These are phyloP conservation scores for Serendipita sp. DNA, from an alignment of 768 basidiomycete species.

Conservation along the genomic window DNA sequence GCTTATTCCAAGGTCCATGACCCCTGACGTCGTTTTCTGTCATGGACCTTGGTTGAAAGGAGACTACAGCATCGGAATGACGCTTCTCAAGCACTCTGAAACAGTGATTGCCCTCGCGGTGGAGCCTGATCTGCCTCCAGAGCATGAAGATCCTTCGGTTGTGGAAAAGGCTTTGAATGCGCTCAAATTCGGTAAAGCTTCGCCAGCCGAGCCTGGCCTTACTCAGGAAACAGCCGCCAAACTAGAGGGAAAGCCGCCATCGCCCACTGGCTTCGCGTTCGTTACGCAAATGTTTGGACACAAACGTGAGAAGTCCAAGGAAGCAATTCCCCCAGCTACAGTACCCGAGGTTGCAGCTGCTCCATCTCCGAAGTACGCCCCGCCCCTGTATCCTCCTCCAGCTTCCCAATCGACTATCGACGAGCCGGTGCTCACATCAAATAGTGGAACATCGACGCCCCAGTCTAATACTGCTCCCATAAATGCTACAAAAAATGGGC, in stretches of 20 bases:
- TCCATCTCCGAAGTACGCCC: background rate
- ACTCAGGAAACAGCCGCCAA: background rate
- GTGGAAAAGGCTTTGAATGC: constrained; percentile 14
- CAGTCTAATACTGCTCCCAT: background rate
- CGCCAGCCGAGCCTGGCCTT: constrained; percentile 4
- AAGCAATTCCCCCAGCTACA: background rate
- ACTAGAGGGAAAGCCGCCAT: constrained; percentile 3
- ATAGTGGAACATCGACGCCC: too few species aligned
- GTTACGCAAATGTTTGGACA: background rate
- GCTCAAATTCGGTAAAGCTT: background rate
- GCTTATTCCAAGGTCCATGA: constrained; percentile 44
- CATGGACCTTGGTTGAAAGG: constrained; percentile 37
- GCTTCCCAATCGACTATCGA: background rate
- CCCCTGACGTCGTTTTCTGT: constrained; percentile 48
- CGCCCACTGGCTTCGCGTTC: background rate
- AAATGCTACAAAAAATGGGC: background rate
- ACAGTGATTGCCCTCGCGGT: constrained; percentile 37
- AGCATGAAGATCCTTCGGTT: constrained; percentile 16
- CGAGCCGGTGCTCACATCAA: background rate
- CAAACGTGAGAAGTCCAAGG: background rate
- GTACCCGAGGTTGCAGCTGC: background rate
- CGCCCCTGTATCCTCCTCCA: background rate
- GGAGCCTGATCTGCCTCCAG: constrained; percentile 26
- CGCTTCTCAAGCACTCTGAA: constrained; percentile 39
- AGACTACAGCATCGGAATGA: constrained; percentile 45